Evolutionary conservation across 257 asterid species (phyloP), one percentile per base, ranked within the genome.

Genomic region (Scutellaria baicalensis): DNA sequence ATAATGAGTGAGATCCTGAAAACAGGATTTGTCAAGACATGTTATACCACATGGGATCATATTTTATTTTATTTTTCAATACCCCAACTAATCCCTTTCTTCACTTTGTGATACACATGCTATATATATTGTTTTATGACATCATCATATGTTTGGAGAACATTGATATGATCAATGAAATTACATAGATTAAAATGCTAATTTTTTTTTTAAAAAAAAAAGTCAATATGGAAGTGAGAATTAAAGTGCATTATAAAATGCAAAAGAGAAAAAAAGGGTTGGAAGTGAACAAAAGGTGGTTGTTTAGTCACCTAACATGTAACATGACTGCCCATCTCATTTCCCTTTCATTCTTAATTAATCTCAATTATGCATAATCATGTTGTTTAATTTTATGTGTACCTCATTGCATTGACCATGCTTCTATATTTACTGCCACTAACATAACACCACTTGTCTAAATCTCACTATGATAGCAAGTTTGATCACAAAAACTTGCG

Each of bases 281-380:
- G 21, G 50, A 57, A 69, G 74, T 78, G 74, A 74, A 72, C 64
- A 59, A 20, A 69, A 79, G 67, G 74, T 70, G 76, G 80, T 65
- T 43, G 80, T 74, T 69, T 64, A 74, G 77, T 65, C 68, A 70
- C 77, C 79, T 74, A 74, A 66, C 83, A 64, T 65, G 77, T 74
- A 74, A 74, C 72, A 75, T 71, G 79, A 68, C 80, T 35, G 63
- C 77, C 35, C 79, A 74, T 69, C 73, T 20, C 68, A 64, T 69
- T 50, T 65, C 73, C 31, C 54, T 64, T 64, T 59, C 67, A 36
- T 51, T 66, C 69, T 68, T 71, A 59, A 66, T 62, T 73, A 59
- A 75, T 68, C 71, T 60, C 75, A 75, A 61, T 68, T 69, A 60
- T 69, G 73, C 63, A 72, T 64, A 63, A 50, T 78, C 40, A 68